Base-by-base conservation (phyloP, 345 rosid species). In the Lepidium sativum region DNA sequence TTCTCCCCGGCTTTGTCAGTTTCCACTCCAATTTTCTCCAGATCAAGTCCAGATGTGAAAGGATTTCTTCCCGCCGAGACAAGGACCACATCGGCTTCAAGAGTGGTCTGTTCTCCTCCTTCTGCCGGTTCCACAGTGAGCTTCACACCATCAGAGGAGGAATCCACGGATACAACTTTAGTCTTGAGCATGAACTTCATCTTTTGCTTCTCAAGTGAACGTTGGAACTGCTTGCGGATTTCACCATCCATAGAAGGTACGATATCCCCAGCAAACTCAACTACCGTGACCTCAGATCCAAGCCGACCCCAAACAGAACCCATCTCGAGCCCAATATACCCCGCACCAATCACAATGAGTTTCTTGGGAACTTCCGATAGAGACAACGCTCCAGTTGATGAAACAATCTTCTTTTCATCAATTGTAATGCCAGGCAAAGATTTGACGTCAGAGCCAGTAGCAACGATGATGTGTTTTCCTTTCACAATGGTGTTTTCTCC, bases 21-120 rank as follows among this genome's bases (percentile, higher is more conserved):
- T 66, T 85, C 78, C 16, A 87, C 92, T 27, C 95, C 97, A 4
- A 89, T 73, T 79, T 77, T 85, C 67, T 91, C 99, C 61, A 91
- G 78, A 53, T 80, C 99, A 55, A 95, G 97, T 41, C 94, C 99
- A 34, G 95, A 73, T 4, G 95, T 91, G 78, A 86, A 95, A 6
- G 99, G 99, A 55, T 59, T 39, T 77, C 99, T 83, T 15, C 99
- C 99, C 56, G 95, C 95, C 41, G 99, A 95, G 53, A 88, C 99
- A 11, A 88, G 97, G 61, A 85, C 95, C 11, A 89, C 88, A 75
- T 87, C 97, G 0, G 97, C 95, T 72, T 85, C 95, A 3, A 89
- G 79, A 5, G 49, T 82, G 23, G 85, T 85, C 80, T 82, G 83
- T 0, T 84, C 85, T 32, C 99, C 97, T 45, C 97, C 96, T 66